Percentiles rank a stretch among this genome's conserved stretches.
Conservation (phyloP, 2,329 filamentous ascomycete genomes). For the Daldinia sp. region DNA sequence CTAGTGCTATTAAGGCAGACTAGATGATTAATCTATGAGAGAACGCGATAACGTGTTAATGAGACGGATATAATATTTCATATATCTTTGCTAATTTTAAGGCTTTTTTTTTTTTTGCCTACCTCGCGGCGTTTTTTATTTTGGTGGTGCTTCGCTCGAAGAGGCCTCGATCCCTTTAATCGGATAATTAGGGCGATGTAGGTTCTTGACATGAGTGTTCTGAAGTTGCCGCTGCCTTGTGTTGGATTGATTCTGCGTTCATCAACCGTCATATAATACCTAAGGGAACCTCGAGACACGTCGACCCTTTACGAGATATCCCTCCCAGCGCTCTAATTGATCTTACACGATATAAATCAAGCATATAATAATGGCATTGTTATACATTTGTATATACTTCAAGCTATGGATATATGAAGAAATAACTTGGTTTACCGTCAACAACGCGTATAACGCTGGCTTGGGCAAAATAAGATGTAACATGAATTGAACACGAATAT, state of each 20-base stretch:
- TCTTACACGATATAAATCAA: background rate
- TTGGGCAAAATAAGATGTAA: background rate
- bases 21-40: constrained; percentile 47
- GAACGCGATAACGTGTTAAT: constrained; percentile 40
- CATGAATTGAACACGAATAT: background rate
- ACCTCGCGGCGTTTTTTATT: constrained; percentile 11
- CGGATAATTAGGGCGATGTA: background rate
- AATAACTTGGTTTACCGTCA: background rate
- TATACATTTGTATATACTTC: constrained; percentile 33
- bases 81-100: constrained; percentile 8
- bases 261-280: constrained; percentile 7
- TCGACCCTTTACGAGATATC: background rate
- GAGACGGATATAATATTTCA: constrained; percentile 36
- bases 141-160: background rate
- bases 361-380: constrained; percentile 12
- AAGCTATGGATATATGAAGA: constrained; percentile 21
- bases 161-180: background rate
- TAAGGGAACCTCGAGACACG: background rate
- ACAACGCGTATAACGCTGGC: constrained; percentile 8
- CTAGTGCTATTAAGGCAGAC: constrained; percentile 65
- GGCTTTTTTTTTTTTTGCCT: constrained; percentile 7
- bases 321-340: background rate
- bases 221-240: background rate
- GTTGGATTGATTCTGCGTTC: background rate
- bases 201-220: background rate